Base-by-base conservation (phyloP, 371 early-diverging fungal genomes). In the Haplosporangium sp. region DNA sequence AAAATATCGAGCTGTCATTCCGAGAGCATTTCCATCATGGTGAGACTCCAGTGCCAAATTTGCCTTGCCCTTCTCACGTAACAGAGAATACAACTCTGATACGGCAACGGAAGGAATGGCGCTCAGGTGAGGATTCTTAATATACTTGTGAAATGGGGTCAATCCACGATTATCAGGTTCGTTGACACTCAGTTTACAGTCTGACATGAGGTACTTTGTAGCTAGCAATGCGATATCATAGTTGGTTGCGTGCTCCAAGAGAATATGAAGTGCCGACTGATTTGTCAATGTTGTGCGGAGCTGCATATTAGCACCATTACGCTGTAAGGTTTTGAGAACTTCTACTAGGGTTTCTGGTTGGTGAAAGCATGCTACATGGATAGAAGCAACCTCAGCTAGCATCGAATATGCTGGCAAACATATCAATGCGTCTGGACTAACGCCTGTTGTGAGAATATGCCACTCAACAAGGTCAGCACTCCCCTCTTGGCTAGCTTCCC, bases 91-190 rank as follows among this genome's bases (percentile, higher is more conserved):
- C n/a, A 81, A 65, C 20, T 81, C 81, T 8, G 81, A 81, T 34
- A 61, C 67, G 0, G 75, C 81, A 10, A 81, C 81, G 1, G 81
- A 81, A 19, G 65, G 27, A 19, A 81, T 81, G 34, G 57, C 81
- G 19, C 81, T 81, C 53, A 81, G 60, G 45, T 71, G 20, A n/a
- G 71, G 55, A 53, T 81, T 81, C 48, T 74, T 74, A 65, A 81
- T 63, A 42, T 74, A 81, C 55, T 81, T 81, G 69, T 81, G 81
- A 56, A 81, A 81, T 4, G 81, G 75, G 0, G 81, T 81, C 55
- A 81, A 39, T 10, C 81, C 81, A 11, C 81, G 81, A 61, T 71
- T 64, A 44, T 81, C 81, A 8, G 59, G 75, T 9, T 74, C 75
- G 53, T 81, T 81, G 47, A 81, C 81, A 27, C 72, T 62, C 34